A percentile compares a stretch with the other conserved stretches of the same genome.
These are phyloP conservation scores for Lentinula boryana DNA, from an alignment of 768 basidiomycete species.

Conservation along the genomic window DNA sequence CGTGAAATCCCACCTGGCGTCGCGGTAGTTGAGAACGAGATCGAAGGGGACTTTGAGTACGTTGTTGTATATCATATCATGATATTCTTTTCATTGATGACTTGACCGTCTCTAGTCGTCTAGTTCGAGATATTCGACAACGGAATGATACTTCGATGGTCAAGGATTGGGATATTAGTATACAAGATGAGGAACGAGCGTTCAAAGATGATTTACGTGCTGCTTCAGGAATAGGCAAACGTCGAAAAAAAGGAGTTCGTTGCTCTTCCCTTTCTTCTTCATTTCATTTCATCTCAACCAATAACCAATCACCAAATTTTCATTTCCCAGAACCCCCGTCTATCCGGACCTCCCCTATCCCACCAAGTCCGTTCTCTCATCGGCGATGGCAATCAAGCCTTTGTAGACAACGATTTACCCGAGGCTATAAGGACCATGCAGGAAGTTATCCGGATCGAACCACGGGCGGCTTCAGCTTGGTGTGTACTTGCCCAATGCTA, in stretches of 20 bases:
- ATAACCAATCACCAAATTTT: too few relatives aligned
- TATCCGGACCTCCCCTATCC: conserved; percentile 50
- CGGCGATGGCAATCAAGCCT: conserved; percentile 84
- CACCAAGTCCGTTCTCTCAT: conserved; percentile 70
- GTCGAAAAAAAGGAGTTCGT: conserved; percentile 42
- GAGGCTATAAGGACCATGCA: conserved; percentile 77
- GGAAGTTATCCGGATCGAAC: conserved; percentile 92
- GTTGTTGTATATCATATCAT: conserved; percentile 13
- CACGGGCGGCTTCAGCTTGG: conserved; percentile 80
- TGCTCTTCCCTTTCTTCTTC: too few relatives aligned
- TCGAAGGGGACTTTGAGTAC: conserved; percentile 60
- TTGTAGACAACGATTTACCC: conserved; percentile 60
- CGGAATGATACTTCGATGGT: conserved; percentile 44
- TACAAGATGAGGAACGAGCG: conserved; percentile 61
- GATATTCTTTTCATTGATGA: not conserved
- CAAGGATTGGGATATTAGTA: conserved; percentile 69
- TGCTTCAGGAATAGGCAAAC: conserved; percentile 67
- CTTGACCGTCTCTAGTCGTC: conserved; percentile 39
- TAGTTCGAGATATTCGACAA: conserved; percentile 59
- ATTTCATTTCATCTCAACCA: not conserved
- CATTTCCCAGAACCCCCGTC: conserved; percentile 33
- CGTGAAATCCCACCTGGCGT: not conserved
- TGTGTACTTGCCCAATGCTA: conserved; percentile 82
- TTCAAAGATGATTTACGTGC: conserved; percentile 70
- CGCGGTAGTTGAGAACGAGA: conserved; percentile 23